Conservation (phyloP, 257 asterid species). For the Solanum ossicruentum region DNA sequence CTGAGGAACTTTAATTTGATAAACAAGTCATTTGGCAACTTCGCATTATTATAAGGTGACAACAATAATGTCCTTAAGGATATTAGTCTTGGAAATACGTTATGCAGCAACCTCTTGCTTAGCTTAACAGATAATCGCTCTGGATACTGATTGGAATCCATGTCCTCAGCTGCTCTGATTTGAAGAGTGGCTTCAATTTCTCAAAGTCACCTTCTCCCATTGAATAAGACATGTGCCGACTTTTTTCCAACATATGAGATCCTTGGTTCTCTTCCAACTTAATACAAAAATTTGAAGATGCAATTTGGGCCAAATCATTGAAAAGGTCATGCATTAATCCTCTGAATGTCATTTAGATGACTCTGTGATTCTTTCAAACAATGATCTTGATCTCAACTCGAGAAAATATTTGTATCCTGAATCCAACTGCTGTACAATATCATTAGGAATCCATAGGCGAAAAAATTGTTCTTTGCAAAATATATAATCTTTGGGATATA, state of each 20-base stretch:
- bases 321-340: background rate
- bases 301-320: background rate
- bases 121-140: rapidly evolving
- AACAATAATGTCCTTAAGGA: background rate
- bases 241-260: background rate
- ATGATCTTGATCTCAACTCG: background rate
- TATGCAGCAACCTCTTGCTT: background rate
- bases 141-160: background rate
- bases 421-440: background rate
- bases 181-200: background rate
- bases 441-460: background rate
- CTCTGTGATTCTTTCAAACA: background rate
- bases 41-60: background rate
- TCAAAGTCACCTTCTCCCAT: background rate
- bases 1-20: background rate
- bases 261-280: background rate
- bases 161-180: background rate
- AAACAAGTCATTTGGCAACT: background rate
- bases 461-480: background rate
- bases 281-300: background rate
- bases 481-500: background rate
- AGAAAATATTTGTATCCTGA: background rate
- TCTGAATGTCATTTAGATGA: rapidly evolving
- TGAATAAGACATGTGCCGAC: background rate
- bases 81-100: background rate